Percentiles rank a stretch among this genome's conserved stretches.
Evolutionary conservation across 148 eudicot species (phyloP).

Genomic region (Fagopyrum tataricum): DNA sequence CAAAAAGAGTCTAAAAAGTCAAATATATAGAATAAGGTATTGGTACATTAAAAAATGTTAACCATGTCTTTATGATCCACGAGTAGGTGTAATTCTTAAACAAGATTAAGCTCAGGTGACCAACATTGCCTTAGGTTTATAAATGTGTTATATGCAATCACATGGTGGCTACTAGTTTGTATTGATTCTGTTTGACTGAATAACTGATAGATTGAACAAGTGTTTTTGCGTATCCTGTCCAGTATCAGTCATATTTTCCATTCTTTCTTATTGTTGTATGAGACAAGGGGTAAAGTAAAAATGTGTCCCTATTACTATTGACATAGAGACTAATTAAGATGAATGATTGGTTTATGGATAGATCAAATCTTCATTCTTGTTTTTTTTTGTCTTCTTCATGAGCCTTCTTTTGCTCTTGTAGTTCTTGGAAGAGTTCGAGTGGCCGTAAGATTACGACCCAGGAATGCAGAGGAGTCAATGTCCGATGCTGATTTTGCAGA

Average conservation of each 20-base stretch:
- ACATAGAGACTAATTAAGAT: neutral
- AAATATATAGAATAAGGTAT: neutral
- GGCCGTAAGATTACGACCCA: constrained; percentile 84
- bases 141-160: neutral
- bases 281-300: neutral
- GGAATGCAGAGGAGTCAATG: constrained; percentile 68
- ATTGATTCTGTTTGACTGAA: neutral
- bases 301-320: neutral
- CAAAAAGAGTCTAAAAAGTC: neutral
- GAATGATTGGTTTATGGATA: neutral
- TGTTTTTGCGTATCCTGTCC: neutral
- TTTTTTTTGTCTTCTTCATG: neutral
- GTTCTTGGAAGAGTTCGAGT: constrained; percentile 91
- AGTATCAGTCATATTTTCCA: neutral
- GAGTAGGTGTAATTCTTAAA: neutral
- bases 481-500: constrained; percentile 99
- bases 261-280: neutral
- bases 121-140: neutral
- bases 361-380: neutral
- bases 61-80: neutral
- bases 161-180: neutral
- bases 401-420: constrained; percentile 16
- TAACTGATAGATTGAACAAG: neutral
- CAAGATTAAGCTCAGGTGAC: neutral
- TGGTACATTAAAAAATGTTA: neutral